These are phyloP conservation scores for Skeletonema potamos DNA, from an alignment of 108 stramenopile genomes.

Conservation along the genomic window DNA sequence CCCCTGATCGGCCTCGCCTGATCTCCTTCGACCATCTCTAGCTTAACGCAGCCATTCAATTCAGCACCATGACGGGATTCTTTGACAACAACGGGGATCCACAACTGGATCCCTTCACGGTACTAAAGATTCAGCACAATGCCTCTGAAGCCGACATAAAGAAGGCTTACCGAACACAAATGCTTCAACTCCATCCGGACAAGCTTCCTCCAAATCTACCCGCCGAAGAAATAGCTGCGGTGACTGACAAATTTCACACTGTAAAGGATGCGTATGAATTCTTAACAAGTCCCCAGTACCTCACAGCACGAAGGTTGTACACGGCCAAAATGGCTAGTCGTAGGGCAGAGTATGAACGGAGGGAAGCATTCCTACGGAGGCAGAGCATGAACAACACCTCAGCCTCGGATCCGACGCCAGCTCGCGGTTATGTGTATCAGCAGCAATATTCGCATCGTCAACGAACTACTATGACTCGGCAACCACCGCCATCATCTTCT, in stretches of 20 bases:
- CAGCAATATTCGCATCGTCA: not conserved
- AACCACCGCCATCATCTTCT: not conserved
- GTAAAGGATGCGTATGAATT: conserved; percentile 48
- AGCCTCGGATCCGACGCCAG: not conserved
- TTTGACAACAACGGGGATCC: conserved; percentile 39
- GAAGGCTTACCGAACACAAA: conserved; percentile 33
- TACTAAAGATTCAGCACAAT: conserved; percentile 23
- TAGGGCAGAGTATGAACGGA: conserved; percentile 32
- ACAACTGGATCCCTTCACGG: conserved; percentile 24
- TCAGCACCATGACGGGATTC: conserved; percentile 25
- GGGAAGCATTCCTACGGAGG: conserved; percentile 33
- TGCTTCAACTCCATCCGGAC: conserved; percentile 44
- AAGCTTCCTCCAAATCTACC: conserved; percentile 25
- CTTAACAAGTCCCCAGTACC: conserved; percentile 23
- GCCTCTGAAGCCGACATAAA: conserved; percentile 38
- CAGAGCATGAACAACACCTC: not conserved
- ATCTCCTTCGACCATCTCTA: no score
- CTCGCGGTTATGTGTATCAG: not conserved
- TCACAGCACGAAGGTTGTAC: conserved; percentile 30
- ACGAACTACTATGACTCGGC: not conserved
- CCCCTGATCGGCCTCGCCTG: no score
- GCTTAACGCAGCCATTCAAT: not conserved
- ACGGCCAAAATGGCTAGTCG: conserved; percentile 29
- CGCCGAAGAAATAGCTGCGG: conserved; percentile 13
- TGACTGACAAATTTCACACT: conserved; percentile 39